phyloP scores from a whole-genome alignment of 2,329 filamentous ascomycete genomes.

The Calcarisporium arbuscula region DNA sequence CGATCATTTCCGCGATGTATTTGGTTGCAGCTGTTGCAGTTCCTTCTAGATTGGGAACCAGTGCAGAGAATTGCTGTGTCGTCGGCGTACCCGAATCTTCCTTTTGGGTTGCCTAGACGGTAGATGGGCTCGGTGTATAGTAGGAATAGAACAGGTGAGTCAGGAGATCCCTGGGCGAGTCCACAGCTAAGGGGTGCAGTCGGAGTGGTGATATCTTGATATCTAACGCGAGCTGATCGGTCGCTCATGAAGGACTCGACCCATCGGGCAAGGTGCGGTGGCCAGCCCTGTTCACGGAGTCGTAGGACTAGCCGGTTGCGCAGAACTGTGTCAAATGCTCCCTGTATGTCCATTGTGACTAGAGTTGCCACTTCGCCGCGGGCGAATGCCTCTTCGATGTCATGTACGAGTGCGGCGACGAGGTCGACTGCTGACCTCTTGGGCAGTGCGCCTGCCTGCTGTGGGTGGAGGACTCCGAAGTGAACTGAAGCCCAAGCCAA shows the following conservation, averaged over 20 bases:
- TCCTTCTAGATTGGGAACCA: conserved; percentile 6
- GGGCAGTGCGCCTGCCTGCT: conserved; percentile 16
- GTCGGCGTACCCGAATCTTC: conserved; percentile 11
- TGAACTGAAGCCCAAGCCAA: too few species aligned
- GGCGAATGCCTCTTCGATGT: conserved; percentile 13
- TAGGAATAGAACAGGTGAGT: conserved; percentile 13
- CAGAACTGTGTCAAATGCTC: conserved; percentile 13
- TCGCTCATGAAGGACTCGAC: conserved; percentile 10
- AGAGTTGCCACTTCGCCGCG: conserved; percentile 8
- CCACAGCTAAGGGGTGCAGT: conserved; percentile 6
- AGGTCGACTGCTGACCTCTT: conserved; percentile 14
- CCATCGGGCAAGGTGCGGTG: conserved; percentile 7
- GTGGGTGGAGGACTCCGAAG: too few species aligned
- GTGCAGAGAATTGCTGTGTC: conserved; percentile 13
- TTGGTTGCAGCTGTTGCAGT: conserved; percentile 10
- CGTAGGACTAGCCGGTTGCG: conserved; percentile 12
- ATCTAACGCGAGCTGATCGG: conserved; percentile 1
- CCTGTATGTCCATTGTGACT: conserved; percentile 12
- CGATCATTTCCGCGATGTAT: conserved; percentile 7
- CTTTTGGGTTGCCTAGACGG: conserved; percentile 1
- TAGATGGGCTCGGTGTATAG: conserved; percentile 13
- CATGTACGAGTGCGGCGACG: conserved; percentile 11
- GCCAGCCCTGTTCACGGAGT: conserved; percentile 12
- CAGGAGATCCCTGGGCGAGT: conserved; percentile 11
- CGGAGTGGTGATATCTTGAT: conserved; percentile 7